Percentiles rank a stretch among this genome's conserved stretches.
Evolutionary conservation across 257 asterid species (phyloP).

Genomic region (Capsicum rhomboideum): DNA sequence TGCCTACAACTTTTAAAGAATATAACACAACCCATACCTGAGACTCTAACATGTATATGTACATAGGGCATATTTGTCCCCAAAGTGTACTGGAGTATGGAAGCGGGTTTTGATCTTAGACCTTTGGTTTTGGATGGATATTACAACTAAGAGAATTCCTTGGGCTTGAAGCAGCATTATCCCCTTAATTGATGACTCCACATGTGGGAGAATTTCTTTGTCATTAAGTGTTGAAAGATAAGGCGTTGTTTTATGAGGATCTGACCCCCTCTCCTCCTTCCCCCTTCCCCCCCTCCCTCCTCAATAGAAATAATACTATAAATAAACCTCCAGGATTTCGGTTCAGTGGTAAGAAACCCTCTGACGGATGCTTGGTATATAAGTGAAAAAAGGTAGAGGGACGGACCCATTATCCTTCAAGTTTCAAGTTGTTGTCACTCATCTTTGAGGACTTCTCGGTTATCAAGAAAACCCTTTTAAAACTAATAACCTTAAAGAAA

Average conservation of each 20-base stretch:
- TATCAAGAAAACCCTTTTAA: neutral
- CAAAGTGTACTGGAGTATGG: neutral
- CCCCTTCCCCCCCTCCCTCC: neutral
- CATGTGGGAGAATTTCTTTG: too few relatives aligned
- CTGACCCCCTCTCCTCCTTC: neutral
- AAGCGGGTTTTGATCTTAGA: neutral
- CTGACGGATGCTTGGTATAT: too few relatives aligned
- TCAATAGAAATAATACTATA: neutral
- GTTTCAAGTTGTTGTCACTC: neutral
- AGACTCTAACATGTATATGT: neutral
- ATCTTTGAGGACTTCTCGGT: neutral
- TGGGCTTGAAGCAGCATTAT: neutral
- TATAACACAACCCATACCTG: too few relatives aligned
- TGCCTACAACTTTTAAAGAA: too few relatives aligned
- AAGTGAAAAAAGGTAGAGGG: neutral
- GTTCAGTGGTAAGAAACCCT: neutral
- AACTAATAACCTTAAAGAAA: neutral
- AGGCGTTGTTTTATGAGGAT: neutral
- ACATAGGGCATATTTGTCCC: neutral
- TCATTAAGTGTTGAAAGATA: too few relatives aligned
- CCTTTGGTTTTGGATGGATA: neutral
- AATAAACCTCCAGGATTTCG: neutral
- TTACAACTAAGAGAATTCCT: neutral
- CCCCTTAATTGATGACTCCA: neutral
- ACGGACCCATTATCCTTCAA: neutral